phyloP scores from a whole-genome alignment of 2,329 filamentous ascomycete genomes.

The Botrytis sinoallii region DNA sequence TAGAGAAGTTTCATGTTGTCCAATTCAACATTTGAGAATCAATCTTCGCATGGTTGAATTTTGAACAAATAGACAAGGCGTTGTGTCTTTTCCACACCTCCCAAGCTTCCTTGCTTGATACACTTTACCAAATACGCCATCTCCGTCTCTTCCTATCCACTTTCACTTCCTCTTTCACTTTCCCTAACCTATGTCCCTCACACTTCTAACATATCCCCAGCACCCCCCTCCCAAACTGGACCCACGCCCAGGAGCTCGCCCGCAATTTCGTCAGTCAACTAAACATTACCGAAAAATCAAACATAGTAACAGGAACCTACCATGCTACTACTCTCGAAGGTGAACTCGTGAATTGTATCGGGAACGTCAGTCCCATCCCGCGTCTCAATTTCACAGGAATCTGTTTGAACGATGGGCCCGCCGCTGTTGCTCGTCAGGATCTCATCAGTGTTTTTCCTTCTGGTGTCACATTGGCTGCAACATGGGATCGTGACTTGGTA shows the following conservation, averaged over 20 bases:
- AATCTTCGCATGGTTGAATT: neutral
- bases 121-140: neutral
- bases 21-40: neutral
- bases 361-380: constrained; percentile 25
- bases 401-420: constrained; percentile 26
- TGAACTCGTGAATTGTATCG: constrained; percentile 19
- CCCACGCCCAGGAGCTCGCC: neutral
- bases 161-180: neutral
- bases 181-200: neutral
- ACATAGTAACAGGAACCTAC: neutral
- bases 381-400: constrained; percentile 24
- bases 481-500: constrained; percentile 73
- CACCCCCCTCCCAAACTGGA: neutral
- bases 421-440: constrained; percentile 40
- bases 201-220: neutral
- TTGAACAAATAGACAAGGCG: neutral
- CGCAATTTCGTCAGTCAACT: neutral
- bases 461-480: constrained; percentile 67
- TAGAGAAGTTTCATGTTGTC: neutral
- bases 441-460: constrained; percentile 59
- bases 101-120: too few species aligned
- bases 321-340: neutral
- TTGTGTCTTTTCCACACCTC: neutral
- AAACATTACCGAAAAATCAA: neutral
- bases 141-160: neutral